phyloP scores from a whole-genome alignment of 257 asterid genomes.

The Jaltomata sinuosa region DNA sequence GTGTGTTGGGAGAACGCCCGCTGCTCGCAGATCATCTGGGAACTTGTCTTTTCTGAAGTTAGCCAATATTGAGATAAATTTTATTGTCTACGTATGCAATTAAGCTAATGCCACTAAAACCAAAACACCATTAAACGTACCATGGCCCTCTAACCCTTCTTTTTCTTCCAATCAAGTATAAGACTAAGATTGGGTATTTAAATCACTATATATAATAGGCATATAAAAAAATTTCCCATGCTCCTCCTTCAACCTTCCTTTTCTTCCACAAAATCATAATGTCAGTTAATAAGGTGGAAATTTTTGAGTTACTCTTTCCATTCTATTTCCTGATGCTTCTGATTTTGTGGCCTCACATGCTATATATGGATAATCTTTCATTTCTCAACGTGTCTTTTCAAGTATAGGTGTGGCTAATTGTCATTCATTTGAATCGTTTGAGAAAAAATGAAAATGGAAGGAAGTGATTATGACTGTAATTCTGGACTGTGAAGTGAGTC shows the following conservation, averaged over 20 bases:
- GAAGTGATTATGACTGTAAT: background rate
- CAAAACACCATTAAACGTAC: too few relatives aligned
- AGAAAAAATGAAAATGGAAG: background rate
- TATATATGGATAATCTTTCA: background rate
- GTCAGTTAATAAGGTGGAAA: background rate
- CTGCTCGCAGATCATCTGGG: too few relatives aligned
- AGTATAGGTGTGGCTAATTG: background rate
- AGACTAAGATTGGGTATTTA: too few relatives aligned
- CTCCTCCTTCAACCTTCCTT: background rate
- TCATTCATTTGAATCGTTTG: background rate
- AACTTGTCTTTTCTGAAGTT: too few relatives aligned
- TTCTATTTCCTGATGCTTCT: background rate
- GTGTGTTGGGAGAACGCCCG: too few relatives aligned
- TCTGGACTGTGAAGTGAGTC: background rate
- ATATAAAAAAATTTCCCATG: background rate
- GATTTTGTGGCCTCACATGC: background rate
- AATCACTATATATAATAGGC: too few relatives aligned
- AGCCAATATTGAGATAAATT: too few relatives aligned
- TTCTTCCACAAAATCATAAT: background rate
- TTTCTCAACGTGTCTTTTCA: background rate
- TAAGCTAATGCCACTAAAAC: too few relatives aligned
- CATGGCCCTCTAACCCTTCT: too few relatives aligned
- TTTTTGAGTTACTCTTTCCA: background rate
- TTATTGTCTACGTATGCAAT: too few relatives aligned
- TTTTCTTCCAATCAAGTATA: too few relatives aligned